Base-by-base conservation (phyloP, 768 basidiomycete species). In the Hypsizygus marmoreus region DNA sequence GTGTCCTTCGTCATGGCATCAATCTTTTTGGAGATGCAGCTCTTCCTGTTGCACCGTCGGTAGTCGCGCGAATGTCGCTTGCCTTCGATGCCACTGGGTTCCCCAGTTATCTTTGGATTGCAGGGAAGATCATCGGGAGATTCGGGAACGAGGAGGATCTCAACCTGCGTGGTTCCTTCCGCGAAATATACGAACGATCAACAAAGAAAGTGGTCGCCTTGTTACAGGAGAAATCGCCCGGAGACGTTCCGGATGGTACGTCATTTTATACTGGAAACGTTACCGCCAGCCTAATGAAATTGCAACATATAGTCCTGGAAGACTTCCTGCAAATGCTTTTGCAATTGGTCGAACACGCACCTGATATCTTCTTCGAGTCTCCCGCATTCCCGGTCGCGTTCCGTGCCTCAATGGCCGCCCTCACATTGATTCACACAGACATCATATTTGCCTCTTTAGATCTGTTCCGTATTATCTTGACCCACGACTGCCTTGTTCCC, bases 61-160 rank as follows among this genome's bases (percentile, higher is more conserved):
- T 94, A 2, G 66, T 95, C 35, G 74, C 75, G 6, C 78, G 91
- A 40, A 88, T 98, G 88, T 76, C 83, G 1, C 58, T 76, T 6
- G 77, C 80, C 6, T 99, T 97, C 59, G 89, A 91, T 56, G 66
- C 72, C 8, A 91, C 88, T 8, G 89, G 88, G 0, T 82, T 84
- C 58, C 79, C 95, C 9, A 86, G 88, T 53, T 98, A 91, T 67
- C 65, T 98, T 16, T 99, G 97, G 97, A 90, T 98, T 47, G 85
- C 83, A 23, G 89, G 92, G 33, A 97, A 97, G 67, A 66, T 90
- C 20, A 76, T 91, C n/a, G 74, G 74, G 24, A 77, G 81, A 53
- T 97, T 88, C 59, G 91, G 88, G 13, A 73, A 82, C 35, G 81
- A 83, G 45, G 75, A 80, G 26, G 75, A 85, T 50, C 58, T 73